phyloP scores from a whole-genome alignment of 2,329 filamentous ascomycete species.

The Chrysoporthe austroafricana region DNA sequence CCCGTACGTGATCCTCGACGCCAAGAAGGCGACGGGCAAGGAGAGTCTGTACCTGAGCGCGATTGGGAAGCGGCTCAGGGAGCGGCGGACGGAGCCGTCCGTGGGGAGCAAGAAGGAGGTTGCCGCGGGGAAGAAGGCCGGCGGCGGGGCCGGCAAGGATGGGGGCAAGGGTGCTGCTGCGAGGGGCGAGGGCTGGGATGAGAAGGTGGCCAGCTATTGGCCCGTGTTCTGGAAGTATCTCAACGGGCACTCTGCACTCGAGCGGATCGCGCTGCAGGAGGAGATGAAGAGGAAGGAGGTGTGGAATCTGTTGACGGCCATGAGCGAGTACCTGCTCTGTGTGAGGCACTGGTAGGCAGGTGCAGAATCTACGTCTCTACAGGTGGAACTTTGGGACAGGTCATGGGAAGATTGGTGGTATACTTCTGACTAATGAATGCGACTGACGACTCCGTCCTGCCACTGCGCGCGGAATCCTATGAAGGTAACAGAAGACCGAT shows the following conservation, averaged over 20 bases:
- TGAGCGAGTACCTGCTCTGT: constrained; percentile 70
- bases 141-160: constrained; percentile 5
- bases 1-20: constrained; percentile 75
- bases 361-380: background rate
- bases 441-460: background rate
- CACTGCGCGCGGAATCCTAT: background rate
- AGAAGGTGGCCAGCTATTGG: constrained; percentile 69
- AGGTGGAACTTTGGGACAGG: background rate
- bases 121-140: constrained; percentile 10
- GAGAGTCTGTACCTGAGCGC: constrained; percentile 75
- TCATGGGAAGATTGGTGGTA: background rate
- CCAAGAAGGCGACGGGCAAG: constrained; percentile 75
- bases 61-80: constrained; percentile 55
- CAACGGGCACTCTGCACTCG: constrained; percentile 81
- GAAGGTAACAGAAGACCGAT: background rate
- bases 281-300: constrained; percentile 84
- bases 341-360: constrained; percentile 69
- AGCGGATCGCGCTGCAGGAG: constrained; percentile 84
- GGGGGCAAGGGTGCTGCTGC: background rate
- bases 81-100: constrained; percentile 27
- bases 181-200: constrained; percentile 43
- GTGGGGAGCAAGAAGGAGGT: constrained; percentile 17
- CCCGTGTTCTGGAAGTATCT: constrained; percentile 80
- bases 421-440: constrained; percentile 7
- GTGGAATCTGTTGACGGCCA: constrained; percentile 66